Evolutionary conservation across 768 basidiomycete genomes (phyloP).

Genomic region (Lactifluus pinguis): DNA sequence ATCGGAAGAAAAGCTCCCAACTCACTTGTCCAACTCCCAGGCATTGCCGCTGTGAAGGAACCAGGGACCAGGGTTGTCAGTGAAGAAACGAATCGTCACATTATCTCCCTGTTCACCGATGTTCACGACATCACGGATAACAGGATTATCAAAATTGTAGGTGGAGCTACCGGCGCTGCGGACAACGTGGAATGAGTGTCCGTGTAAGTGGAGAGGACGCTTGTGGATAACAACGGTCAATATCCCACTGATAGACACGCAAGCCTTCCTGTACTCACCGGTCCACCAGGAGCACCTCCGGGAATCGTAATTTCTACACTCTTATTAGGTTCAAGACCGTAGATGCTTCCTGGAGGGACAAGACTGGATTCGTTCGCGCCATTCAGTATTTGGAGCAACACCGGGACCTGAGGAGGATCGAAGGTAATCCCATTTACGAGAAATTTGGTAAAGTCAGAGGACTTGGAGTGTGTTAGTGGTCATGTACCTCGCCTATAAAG

Average conservation of each 20-base stretch:
- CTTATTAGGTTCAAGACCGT: conserved; percentile 35
- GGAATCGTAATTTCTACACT: conserved; percentile 34
- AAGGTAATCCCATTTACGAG: conserved; percentile 30
- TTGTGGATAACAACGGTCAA: neutral
- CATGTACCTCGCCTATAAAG: neutral
- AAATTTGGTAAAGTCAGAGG: conserved; percentile 18
- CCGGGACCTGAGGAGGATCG: conserved; percentile 36
- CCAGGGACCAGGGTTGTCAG: neutral
- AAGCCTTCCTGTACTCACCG: neutral
- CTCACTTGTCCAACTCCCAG: conserved; percentile 20
- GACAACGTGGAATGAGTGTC: conserved; percentile 13
- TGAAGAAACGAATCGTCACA: conserved; percentile 23
- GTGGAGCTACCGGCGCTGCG: conserved; percentile 7
- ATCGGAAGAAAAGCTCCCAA: too few species aligned
- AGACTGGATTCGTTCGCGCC: conserved; percentile 41
- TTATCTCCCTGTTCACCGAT: conserved; percentile 8
- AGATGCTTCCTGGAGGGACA: conserved; percentile 39
- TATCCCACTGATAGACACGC: neutral
- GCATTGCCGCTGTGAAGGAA: conserved; percentile 26
- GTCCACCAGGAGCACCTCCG: neutral
- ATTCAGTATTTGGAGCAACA: conserved; percentile 50
- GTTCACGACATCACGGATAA: conserved; percentile 36
- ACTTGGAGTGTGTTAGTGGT: neutral
- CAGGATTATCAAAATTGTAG: conserved; percentile 29
- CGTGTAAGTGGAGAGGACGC: neutral